Evolutionary conservation across 2,329 filamentous ascomycete species (phyloP).

Genomic region (Dissoconium aciculare): DNA sequence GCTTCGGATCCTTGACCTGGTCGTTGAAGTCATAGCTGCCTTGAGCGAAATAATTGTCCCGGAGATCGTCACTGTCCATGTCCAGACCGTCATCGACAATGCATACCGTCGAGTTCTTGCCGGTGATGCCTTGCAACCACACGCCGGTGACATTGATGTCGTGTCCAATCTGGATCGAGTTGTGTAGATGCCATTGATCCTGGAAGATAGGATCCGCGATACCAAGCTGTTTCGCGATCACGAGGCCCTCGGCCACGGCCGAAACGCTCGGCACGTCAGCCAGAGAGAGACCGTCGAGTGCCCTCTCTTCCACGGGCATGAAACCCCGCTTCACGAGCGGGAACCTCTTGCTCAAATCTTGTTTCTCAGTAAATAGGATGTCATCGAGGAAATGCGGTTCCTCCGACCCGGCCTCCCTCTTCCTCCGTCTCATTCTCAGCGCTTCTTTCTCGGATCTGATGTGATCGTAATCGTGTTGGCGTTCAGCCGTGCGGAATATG

Average conservation of each 20-base stretch:
- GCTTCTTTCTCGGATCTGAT: conserved; percentile 36
- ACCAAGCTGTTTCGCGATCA: conserved; percentile 49
- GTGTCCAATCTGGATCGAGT: conserved; percentile 64
- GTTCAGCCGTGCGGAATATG: conserved; percentile 58
- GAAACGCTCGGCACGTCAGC: conserved; percentile 12
- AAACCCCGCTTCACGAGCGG: conserved; percentile 42
- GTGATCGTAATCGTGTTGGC: conserved; percentile 39
- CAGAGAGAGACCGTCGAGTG: conserved; percentile 2
- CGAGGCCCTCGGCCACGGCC: conserved; percentile 43
- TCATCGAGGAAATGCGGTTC: conserved; percentile 49
- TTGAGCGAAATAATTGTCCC: conserved; percentile 80
- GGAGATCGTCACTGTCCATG: conserved; percentile 86
- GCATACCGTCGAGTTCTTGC: conserved; percentile 74
- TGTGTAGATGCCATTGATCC: conserved; percentile 92
- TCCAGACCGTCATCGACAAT: conserved; percentile 95
- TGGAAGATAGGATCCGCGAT: conserved; percentile 84
- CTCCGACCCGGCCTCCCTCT: conserved; percentile 38
- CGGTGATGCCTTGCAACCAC: conserved; percentile 82
- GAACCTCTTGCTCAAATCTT: conserved; percentile 43
- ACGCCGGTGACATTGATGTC: conserved; percentile 93
- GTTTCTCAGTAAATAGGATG: conserved; percentile 68
- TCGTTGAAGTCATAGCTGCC: conserved; percentile 98
- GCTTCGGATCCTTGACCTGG: conserved; percentile 59
- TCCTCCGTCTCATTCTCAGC: conserved; percentile 44
- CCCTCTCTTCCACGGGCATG: conserved; percentile 9